Conservation (phyloP, 2,329 filamentous ascomycete species). For the Pseudomassariella vexata region DNA sequence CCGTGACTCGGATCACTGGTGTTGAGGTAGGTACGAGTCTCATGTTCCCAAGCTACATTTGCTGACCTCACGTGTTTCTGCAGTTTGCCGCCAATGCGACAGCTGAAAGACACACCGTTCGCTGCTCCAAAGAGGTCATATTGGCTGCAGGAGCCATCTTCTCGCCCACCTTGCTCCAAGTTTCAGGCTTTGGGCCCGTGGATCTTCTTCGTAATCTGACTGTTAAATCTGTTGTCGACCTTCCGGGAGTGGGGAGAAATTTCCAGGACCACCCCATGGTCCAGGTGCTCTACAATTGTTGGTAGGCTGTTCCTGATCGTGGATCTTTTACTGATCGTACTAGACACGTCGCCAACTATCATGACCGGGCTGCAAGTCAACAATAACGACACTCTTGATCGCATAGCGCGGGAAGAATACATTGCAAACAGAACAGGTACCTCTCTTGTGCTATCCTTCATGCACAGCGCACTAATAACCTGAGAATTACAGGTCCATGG, state of each 20-base stretch:
- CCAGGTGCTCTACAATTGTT: slow-evolving; percentile 19
- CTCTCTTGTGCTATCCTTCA: too few relatives aligned
- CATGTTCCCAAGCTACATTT: neutral
- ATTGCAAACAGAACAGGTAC: slow-evolving; percentile 18
- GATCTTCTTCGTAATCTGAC: slow-evolving; percentile 19
- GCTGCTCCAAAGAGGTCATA: slow-evolving; percentile 23
- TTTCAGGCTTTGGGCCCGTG: slow-evolving; percentile 27
- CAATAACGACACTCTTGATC: neutral
- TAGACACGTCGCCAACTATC: neutral
- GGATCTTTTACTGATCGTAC: too few relatives aligned
- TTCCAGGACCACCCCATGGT: slow-evolving; percentile 25
- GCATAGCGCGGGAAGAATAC: slow-evolving; percentile 17
- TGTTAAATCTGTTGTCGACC: slow-evolving; percentile 20
- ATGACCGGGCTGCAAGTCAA: neutral
- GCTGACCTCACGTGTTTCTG: slow-evolving; percentile 3
- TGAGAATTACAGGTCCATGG: slow-evolving; percentile 17
- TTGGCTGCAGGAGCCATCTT: slow-evolving; percentile 23
- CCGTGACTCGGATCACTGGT: slow-evolving; percentile 20
- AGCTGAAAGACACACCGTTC: slow-evolving; percentile 12
- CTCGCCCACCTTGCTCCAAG: slow-evolving; percentile 23
- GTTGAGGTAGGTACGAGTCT: slow-evolving; percentile 28
- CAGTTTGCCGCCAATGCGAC: slow-evolving; percentile 22
- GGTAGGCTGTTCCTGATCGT: slow-evolving; percentile 2
- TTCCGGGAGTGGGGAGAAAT: slow-evolving; percentile 26
- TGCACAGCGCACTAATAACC: too few relatives aligned